phyloP scores from a whole-genome alignment of 2,329 filamentous ascomycete genomes.

The Cordyceps cicadae region DNA sequence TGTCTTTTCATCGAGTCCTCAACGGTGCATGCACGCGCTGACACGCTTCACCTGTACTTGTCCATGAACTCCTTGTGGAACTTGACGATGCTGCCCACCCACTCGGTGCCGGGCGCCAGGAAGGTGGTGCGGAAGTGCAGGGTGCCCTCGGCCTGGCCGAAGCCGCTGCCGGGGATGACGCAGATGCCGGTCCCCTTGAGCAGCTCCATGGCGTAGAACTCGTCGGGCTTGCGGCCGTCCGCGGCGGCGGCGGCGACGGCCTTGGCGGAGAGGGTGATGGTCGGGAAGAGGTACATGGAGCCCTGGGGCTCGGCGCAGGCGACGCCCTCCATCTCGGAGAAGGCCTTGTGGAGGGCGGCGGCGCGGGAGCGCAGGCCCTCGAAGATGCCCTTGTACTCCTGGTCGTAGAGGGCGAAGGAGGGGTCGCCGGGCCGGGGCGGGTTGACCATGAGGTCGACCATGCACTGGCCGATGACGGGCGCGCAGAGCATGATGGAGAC shows the following conservation, averaged over 20 bases:
- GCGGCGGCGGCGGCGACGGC: conserved; percentile 67
- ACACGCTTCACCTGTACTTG: conserved; percentile 50
- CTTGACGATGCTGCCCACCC: conserved; percentile 76
- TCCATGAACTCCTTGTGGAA: conserved; percentile 91
- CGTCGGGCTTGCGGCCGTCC: conserved; percentile 70
- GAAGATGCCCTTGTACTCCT: conserved; percentile 80
- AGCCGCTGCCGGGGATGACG: conserved; percentile 84
- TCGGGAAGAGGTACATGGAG: conserved; percentile 98
- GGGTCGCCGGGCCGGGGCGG: conserved; percentile 77
- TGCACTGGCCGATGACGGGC: conserved; percentile 89
- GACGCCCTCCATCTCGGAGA: conserved; percentile 91
- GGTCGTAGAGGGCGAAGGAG: conserved; percentile 72
- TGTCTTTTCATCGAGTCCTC: not conserved
- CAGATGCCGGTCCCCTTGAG: conserved; percentile 93
- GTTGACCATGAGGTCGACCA: conserved; percentile 97
- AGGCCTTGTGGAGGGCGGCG: conserved; percentile 78
- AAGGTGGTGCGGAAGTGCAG: conserved; percentile 96
- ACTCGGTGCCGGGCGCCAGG: conserved; percentile 90
- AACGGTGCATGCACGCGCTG: not conserved
- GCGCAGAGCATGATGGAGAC: conserved; percentile 95
- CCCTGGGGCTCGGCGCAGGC: conserved; percentile 85
- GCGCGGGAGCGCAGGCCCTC: conserved; percentile 71
- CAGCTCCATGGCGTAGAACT: conserved; percentile 87
- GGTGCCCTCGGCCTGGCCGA: conserved; percentile 86
- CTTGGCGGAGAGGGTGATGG: conserved; percentile 70